These are phyloP conservation scores for Clathrospora elynae DNA, from an alignment of 2,329 filamentous ascomycete genomes.

Conservation along the genomic window DNA sequence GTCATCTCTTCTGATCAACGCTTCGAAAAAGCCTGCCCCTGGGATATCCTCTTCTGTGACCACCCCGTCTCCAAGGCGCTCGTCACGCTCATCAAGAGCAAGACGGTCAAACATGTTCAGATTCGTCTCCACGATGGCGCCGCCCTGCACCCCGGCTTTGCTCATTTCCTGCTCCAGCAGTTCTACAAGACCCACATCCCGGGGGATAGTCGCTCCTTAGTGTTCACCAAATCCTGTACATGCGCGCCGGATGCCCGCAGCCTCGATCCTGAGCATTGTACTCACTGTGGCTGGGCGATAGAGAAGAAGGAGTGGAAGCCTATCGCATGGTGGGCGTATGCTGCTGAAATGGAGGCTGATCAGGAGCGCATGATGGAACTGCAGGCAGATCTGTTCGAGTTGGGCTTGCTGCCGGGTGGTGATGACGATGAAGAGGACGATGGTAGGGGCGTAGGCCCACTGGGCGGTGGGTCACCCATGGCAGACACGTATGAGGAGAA, in stretches of 20 bases:
- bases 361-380: constrained; percentile 15
- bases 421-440: constrained; percentile 7
- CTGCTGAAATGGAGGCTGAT: constrained; percentile 9
- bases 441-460: neutral
- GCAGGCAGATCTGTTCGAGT: constrained; percentile 15
- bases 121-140: constrained; percentile 26
- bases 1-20: constrained; percentile 17
- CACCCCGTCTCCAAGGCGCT: constrained; percentile 22
- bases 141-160: constrained; percentile 10
- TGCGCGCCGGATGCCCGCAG: constrained; percentile 2
- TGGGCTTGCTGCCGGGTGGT: constrained; percentile 13
- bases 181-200: constrained; percentile 10
- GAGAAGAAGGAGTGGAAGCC: constrained; percentile 2
- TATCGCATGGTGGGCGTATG: constrained; percentile 10
- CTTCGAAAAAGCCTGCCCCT: constrained; percentile 14
- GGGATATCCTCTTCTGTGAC: constrained; percentile 21
- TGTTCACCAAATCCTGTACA: constrained; percentile 19
- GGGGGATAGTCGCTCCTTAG: constrained; percentile 5
- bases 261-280: neutral
- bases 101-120: constrained; percentile 12
- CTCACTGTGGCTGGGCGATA: neutral
- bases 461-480: constrained; percentile 1
- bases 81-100: constrained; percentile 6
- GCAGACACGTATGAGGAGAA: constrained; percentile 6
- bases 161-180: constrained; percentile 5